Conservation (phyloP, 305 asterid genomes). For the Fraxinus xanthoxyloides region DNA sequence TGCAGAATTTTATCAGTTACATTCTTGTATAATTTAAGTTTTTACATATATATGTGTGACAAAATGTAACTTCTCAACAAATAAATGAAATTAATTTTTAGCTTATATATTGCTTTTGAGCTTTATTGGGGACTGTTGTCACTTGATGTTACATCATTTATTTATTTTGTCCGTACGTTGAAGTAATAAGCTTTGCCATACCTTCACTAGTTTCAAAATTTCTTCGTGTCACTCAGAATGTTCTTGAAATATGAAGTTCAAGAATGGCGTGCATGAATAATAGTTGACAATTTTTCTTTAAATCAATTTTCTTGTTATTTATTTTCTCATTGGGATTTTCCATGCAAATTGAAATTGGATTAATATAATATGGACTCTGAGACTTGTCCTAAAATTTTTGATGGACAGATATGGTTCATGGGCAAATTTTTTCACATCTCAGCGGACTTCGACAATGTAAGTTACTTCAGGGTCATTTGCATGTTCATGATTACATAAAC, state of each 20-base stretch:
- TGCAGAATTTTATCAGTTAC: not conserved
- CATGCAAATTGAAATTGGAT: conserved; percentile 3
- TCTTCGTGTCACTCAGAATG: not conserved
- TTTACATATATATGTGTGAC: not conserved
- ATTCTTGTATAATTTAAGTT: not conserved
- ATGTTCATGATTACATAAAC: conserved; percentile 3
- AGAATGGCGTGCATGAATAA: conserved; percentile 2
- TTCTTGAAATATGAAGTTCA: conserved; percentile 13
- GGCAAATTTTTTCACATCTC: conserved; percentile 74
- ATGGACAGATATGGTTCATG: conserved; percentile 79
- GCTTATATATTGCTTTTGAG: not conserved
- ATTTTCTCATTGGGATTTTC: conserved; percentile 12
- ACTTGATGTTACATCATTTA: not conserved
- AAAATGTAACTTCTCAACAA: not conserved
- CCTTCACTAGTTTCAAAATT: conserved; percentile 10
- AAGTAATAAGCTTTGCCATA: not conserved
- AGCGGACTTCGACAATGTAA: conserved; percentile 72
- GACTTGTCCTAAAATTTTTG: conserved; percentile 19
- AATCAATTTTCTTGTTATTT: conserved; percentile 5
- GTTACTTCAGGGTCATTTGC: conserved; percentile 28
- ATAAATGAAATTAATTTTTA: not conserved
- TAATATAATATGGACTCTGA: not conserved
- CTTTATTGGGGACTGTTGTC: not conserved
- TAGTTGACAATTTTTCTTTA: conserved; percentile 11
- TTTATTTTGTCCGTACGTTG: not conserved